Evolutionary conservation across 345 rosid species (phyloP), one percentile per base, ranked within the genome.

Genomic region (Microcos paniculata): DNA sequence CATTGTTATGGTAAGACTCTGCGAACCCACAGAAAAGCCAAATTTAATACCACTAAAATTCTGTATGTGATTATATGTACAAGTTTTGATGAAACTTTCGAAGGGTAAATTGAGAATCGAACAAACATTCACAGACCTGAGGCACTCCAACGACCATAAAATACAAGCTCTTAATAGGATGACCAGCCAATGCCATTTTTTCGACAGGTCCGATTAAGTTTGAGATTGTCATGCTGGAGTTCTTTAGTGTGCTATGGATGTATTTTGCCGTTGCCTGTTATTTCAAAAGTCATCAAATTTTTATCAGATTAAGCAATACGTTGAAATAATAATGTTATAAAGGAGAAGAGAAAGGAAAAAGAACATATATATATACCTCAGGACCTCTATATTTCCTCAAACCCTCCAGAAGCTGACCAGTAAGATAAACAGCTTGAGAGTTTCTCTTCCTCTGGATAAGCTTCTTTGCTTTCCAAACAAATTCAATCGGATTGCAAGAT

Each of bases 151-250:
- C 76, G 2, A 82, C 83, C 85, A 79, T 74, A 52, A 80, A 87
- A 65, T 85, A 89, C 8, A 87, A 52, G 70, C 90, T 85, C 59
- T 80, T 81, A 14, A 89, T 6, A 0, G 92, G 92, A 79, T 82
- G 89, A 73, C 74, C 62, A 72, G 82, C 84, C 64, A 87, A 80
- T 42, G 88, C 78, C 89, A 85, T 84, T 46, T 43, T 24, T 55
- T 87, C 89, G 38, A 75, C 21, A 0, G 90, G 90, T 12, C 92
- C 89, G 14, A 84, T 79, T 42, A 89, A 4, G 51, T 89, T 87
- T 70, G 92, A 77, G 28, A 89, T 72, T 11, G 80, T 51, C 87
- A 87, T 82, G 88, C 90, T 89, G 19, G 87, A 73, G 46, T 84
- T 89, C 66, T 59, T 80, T n/a, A 84, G n/a, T 24, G 90, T 84